These are phyloP conservation scores for Blastocystis sp. DNA, from an alignment of 352 stramenopile species.

Conservation along the genomic window DNA sequence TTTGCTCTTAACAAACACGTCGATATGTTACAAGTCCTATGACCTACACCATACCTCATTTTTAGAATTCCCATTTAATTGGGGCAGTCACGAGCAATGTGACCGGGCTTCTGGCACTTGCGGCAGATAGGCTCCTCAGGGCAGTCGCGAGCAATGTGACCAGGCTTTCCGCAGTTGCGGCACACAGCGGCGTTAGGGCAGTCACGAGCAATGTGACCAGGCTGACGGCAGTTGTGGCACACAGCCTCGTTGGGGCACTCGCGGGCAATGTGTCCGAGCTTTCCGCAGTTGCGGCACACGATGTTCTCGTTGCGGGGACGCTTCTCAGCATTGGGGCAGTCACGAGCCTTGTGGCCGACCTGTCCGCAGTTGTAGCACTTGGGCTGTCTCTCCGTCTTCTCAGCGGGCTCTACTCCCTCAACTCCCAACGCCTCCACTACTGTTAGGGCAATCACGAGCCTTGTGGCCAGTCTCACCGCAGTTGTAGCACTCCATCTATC, in stretches of 20 bases:
- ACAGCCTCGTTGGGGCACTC: constrained; percentile 39
- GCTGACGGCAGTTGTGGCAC: constrained; percentile 22
- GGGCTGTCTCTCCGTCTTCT: not conserved
- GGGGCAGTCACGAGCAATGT: constrained; percentile 58
- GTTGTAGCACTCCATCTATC: constrained; percentile 30
- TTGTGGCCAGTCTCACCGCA: not conserved
- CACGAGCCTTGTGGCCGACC: not conserved
- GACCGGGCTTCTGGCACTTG: constrained; percentile 58
- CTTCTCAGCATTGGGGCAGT: constrained; percentile 4
- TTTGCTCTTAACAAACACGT: too few relatives aligned
- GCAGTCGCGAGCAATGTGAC: constrained; percentile 35
- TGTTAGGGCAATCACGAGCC: not conserved
- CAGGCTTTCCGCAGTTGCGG: constrained; percentile 43
- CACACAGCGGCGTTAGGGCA: constrained; percentile 53
- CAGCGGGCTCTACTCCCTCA: not conserved
- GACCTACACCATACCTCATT: too few relatives aligned
- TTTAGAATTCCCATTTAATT: constrained; percentile 51
- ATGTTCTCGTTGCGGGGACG: not conserved
- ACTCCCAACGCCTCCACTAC: constrained; percentile 24
- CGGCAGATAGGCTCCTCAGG: constrained; percentile 57
- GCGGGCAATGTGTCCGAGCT: constrained; percentile 47
- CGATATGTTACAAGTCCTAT: too few relatives aligned
- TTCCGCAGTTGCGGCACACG: constrained; percentile 56
- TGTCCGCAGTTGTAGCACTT: constrained; percentile 51
- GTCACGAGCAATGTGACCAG: constrained; percentile 31